These are phyloP conservation scores for Stenogyne calaminthoides DNA, from an alignment of 305 asterid species.

Conservation along the genomic window DNA sequence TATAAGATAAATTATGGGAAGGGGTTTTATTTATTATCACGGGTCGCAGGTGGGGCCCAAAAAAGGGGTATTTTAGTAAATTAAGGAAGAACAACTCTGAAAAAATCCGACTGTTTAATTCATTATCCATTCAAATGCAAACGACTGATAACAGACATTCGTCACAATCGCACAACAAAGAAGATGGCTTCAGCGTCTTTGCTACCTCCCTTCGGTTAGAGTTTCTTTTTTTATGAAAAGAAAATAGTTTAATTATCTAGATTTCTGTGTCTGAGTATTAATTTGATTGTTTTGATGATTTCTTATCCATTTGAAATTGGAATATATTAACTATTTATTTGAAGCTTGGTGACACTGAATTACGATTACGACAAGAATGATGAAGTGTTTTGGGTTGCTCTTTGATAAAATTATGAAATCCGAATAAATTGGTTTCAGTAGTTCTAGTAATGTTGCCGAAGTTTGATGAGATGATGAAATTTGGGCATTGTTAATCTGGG, in stretches of 20 bases:
- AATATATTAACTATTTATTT: background rate
- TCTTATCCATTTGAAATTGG: background rate
- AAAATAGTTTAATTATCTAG: background rate
- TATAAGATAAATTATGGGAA: too few species aligned
- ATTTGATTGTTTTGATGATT: background rate
- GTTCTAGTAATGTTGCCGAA: background rate
- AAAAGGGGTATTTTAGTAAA: constrained; percentile 30
- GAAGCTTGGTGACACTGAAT: constrained; percentile 1
- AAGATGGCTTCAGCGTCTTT: constrained; percentile 49
- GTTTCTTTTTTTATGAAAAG: background rate
- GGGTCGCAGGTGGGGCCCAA: background rate
- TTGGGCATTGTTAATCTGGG: background rate
- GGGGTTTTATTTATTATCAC: background rate
- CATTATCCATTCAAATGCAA: constrained; percentile 47
- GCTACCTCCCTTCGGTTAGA: constrained; percentile 48
- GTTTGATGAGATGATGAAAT: background rate
- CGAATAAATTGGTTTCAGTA: background rate
- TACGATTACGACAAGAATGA: background rate
- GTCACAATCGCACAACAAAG: background rate
- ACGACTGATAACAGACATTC: constrained; percentile 28
- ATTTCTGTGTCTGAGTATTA: background rate
- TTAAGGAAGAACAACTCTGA: background rate
- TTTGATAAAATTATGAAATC: background rate
- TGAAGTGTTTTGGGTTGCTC: background rate
- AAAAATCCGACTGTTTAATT: constrained; percentile 30